These are phyloP conservation scores for Talaromyces pinophilus DNA, from an alignment of 2,329 filamentous ascomycete genomes.

Conservation along the genomic window DNA sequence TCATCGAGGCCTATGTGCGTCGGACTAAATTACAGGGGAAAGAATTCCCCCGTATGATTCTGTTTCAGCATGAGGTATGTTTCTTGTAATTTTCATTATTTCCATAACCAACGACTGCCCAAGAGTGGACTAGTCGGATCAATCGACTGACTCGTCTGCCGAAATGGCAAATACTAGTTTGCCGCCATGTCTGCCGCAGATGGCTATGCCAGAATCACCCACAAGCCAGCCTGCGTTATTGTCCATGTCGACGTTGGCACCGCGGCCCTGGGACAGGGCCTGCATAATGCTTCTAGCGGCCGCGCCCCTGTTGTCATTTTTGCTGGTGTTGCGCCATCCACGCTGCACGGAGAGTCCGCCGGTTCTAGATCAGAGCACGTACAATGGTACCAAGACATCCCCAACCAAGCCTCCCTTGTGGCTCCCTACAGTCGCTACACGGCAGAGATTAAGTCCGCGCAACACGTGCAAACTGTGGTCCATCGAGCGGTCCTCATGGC, in stretches of 20 bases:
- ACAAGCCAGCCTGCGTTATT: slow-evolving; percentile 58
- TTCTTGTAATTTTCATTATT: neutral
- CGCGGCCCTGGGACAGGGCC: slow-evolving; percentile 71
- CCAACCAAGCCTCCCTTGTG: slow-evolving; percentile 74
- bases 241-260: slow-evolving; percentile 79
- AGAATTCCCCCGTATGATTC: slow-evolving; percentile 25
- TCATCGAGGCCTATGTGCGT: slow-evolving; percentile 27
- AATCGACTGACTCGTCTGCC: slow-evolving; percentile 2
- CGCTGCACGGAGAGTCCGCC: slow-evolving; percentile 70
- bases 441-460: slow-evolving; percentile 76
- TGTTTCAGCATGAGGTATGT: slow-evolving; percentile 27
- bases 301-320: slow-evolving; percentile 73
- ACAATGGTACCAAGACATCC: slow-evolving; percentile 80
- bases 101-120: neutral
- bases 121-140: neutral
- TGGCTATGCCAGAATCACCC: slow-evolving; percentile 26
- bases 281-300: slow-evolving; percentile 73
- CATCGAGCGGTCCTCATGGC: slow-evolving; percentile 80
- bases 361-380: slow-evolving; percentile 76
- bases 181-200: slow-evolving; percentile 27
- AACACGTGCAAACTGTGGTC: slow-evolving; percentile 83
- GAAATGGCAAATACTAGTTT: slow-evolving; percentile 21
- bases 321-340: slow-evolving; percentile 72
- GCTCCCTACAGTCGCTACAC: slow-evolving; percentile 81
- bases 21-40: slow-evolving; percentile 23